A percentile compares a stretch with the other conserved stretches of the same genome.
These are phyloP conservation scores for Aspergillus ochraceoroseus DNA, from an alignment of 2,329 filamentous ascomycete species.

Conservation along the genomic window DNA sequence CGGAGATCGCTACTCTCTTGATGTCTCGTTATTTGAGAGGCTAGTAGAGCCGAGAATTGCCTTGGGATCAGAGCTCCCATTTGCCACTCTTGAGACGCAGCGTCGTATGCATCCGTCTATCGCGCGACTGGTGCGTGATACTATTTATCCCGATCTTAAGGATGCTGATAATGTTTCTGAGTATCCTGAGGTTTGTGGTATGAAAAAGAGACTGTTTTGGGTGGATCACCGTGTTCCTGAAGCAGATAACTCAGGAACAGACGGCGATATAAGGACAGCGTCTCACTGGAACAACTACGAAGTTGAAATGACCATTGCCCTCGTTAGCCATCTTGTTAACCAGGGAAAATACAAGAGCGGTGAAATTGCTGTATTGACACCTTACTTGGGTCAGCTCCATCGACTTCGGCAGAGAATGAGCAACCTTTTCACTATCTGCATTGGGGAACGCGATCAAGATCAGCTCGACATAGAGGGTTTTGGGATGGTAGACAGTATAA, in stretches of 20 bases:
- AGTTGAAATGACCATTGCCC: slow-evolving; percentile 19
- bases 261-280: slow-evolving; percentile 10
- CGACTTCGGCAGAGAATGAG: slow-evolving; percentile 41
- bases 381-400: slow-evolving; percentile 26
- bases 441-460: slow-evolving; percentile 60
- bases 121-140: slow-evolving; percentile 4
- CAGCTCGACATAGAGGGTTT: slow-evolving; percentile 46
- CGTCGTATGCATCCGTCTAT: slow-evolving; percentile 11
- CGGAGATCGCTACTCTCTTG: slow-evolving; percentile 4
- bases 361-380: slow-evolving; percentile 23
- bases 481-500: slow-evolving; percentile 18
- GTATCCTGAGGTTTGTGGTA: slow-evolving; percentile 6
- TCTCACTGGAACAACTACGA: slow-evolving; percentile 21
- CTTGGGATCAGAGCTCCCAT: slow-evolving; percentile 1
- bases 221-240: slow-evolving; percentile 18
- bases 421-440: slow-evolving; percentile 53
- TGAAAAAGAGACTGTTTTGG: slow-evolving; percentile 20
- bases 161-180: neutral
- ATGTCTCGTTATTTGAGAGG: slow-evolving; percentile 11
- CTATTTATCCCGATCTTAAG: slow-evolving; percentile 7
- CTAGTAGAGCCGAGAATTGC: neutral
- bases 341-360: slow-evolving; percentile 22
- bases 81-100: slow-evolving; percentile 7
- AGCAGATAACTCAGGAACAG: slow-evolving; percentile 13
- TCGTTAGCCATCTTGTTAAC: slow-evolving; percentile 21